phyloP scores from a whole-genome alignment of 2,329 filamentous ascomycete genomes.

The Ascomycota sp. region DNA sequence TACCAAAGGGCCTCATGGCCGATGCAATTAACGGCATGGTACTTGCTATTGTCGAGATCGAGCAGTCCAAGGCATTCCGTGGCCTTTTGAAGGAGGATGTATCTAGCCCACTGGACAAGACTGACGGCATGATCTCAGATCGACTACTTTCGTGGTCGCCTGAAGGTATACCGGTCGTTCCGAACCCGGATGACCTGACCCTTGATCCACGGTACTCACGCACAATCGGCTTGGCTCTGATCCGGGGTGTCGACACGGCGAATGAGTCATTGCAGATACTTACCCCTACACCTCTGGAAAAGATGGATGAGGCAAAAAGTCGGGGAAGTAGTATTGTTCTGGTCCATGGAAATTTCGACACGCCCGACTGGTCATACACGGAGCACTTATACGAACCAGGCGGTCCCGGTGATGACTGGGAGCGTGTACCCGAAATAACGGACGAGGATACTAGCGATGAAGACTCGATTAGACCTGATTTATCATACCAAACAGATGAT shows the following conservation, averaged over 20 bases:
- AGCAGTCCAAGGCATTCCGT: constrained; percentile 27
- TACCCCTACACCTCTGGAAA: constrained; percentile 28
- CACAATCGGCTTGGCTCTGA: constrained; percentile 39
- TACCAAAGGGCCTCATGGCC: constrained; percentile 31
- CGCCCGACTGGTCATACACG: constrained; percentile 46
- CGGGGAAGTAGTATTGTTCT: constrained; percentile 32
- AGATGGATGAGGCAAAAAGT: constrained; percentile 17
- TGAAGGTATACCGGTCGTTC: constrained; percentile 39
- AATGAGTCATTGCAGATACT: constrained; percentile 37
- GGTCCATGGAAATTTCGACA: constrained; percentile 44
- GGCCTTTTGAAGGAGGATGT: constrained; percentile 5
- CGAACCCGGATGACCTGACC: constrained; percentile 26
- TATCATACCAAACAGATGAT: constrained; percentile 5
- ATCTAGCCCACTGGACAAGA: background rate
- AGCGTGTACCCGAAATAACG: constrained; percentile 10
- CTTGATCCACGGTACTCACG: constrained; percentile 37
- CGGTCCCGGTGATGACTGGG: constrained; percentile 9
- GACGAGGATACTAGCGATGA: constrained; percentile 15
- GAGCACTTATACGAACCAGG: constrained; percentile 31
- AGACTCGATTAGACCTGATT: constrained; percentile 3
- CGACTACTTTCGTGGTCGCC: constrained; percentile 8
- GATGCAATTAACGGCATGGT: constrained; percentile 50
- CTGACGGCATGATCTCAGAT: constrained; percentile 1
- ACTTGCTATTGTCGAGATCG: constrained; percentile 40
- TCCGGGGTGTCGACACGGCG: constrained; percentile 43